Base-by-base conservation (phyloP, 495 filamentous ascomycete genomes). In the Talaromyces stipitatus region DNA sequence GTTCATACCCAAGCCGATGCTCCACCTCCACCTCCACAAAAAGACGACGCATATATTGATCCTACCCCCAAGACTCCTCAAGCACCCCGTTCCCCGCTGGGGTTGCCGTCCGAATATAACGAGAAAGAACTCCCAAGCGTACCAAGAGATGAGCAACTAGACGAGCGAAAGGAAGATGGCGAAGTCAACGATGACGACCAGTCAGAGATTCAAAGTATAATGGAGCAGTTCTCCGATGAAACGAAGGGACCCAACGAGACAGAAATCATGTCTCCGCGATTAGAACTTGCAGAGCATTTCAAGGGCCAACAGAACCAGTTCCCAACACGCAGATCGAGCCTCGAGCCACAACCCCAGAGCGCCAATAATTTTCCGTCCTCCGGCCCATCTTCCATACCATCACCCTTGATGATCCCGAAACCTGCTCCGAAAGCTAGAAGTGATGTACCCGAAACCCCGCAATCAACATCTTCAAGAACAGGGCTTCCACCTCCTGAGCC, bases 201-300 rank as follows among this genome's bases (percentile, higher is more conserved):
- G 54, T 84, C 86, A 1, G 94, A 97, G 66, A 97, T 98, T 50
- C 90, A 97, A 70, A 95, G 80, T 64, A 97, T 98, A 60, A 96
- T 98, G 86, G 91, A 91, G 41, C 80, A 85, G 63, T 90, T 90
- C 55, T 83, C 83, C 61, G 84, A 87, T 61, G 82, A 81, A 18
- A 80, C 81, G 2, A 82, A 82, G 50, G 86, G 82, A 10, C 84
- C 79, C 10, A 84, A 77, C 27, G 79, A 83, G 55, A 82, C 90
- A 9, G 87, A 90, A 68, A 88, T 91, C 59, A 89, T 91, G 85
- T 90, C 90, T 50, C 88, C 91, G 14, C 80, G 85, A 12, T 69
- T 92, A 23, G 88, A 88, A 68, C 76, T 87, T 43, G 85, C 85
- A 33, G 85, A 83, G 28, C 85, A 90, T 50, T 75, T 88, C 50